Evolutionary conservation across 345 rosid species (phyloP).

Genomic region (Turnera subulata): DNA sequence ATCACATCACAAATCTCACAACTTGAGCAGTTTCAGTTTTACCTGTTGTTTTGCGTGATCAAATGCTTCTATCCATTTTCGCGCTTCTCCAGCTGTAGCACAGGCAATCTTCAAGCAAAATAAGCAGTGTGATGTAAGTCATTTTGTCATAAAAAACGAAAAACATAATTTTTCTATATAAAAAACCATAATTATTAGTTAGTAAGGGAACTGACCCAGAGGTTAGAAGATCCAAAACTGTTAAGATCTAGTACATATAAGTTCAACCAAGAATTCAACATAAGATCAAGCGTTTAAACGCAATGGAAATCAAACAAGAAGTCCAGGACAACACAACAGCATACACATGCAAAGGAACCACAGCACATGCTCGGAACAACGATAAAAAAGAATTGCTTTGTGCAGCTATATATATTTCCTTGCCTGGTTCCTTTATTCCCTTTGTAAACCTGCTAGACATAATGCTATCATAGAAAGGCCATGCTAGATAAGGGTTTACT

Average conservation of each 20-base stretch:
- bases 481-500: not conserved
- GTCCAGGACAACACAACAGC: too few species aligned
- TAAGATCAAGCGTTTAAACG: too few species aligned
- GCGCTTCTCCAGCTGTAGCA: conserved; percentile 81
- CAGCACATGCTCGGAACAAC: too few species aligned
- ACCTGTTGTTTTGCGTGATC: conserved; percentile 97
- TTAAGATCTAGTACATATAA: too few species aligned
- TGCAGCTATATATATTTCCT: not conserved
- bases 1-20: not conserved
- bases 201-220: not conserved
- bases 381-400: too few species aligned
- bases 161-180: too few species aligned
- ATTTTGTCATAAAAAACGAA: not conserved
- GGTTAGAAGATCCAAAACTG: too few species aligned
- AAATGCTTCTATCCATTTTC: conserved; percentile 93
- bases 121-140: conserved; percentile 15
- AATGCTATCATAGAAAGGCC: not conserved
- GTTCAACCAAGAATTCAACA: too few species aligned
- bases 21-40: conserved; percentile 2
- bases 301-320: too few species aligned
- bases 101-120: conserved; percentile 76
- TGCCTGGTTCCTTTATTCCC: not conserved
- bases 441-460: not conserved
- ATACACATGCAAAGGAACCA: too few species aligned
- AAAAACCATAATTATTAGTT: not conserved